Evolutionary conservation across 768 basidiomycete genomes (phyloP).

Genomic region (Trametes punicea): DNA sequence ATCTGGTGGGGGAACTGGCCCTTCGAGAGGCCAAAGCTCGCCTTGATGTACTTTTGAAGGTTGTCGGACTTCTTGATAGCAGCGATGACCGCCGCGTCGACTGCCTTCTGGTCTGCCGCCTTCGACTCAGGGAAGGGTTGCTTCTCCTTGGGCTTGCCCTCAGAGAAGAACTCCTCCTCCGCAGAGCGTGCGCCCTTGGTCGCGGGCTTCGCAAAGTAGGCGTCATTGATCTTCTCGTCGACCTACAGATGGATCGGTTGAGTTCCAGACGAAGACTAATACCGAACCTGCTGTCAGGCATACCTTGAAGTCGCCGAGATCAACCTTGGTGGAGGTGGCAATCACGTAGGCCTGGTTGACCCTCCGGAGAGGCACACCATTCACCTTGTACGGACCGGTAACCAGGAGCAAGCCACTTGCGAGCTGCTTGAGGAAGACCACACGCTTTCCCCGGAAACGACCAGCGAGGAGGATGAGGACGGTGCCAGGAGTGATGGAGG

Average conservation of each 20-base stretch:
- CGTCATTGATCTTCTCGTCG: slow-evolving; percentile 88
- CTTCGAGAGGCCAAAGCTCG: slow-evolving; percentile 92
- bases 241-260: slow-evolving; percentile 43
- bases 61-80: slow-evolving; percentile 89
- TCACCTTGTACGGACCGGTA: slow-evolving; percentile 96
- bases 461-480: slow-evolving; percentile 96
- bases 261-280: too few species aligned
- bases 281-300: slow-evolving; percentile 31
- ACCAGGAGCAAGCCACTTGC: slow-evolving; percentile 89
- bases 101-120: slow-evolving; percentile 85
- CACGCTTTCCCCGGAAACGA: slow-evolving; percentile 96
- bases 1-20: slow-evolving; percentile 96
- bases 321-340: slow-evolving; percentile 93
- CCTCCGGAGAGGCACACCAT: slow-evolving; percentile 96
- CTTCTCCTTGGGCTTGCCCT: slow-evolving; percentile 89
- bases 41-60: slow-evolving; percentile 89
- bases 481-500: slow-evolving; percentile 89
- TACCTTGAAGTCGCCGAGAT: slow-evolving; percentile 73
- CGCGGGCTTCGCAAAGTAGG: slow-evolving; percentile 85
- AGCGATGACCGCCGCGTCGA: slow-evolving; percentile 76
- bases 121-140: slow-evolving; percentile 83
- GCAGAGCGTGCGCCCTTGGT: slow-evolving; percentile 71
- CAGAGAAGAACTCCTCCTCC: slow-evolving; percentile 96
- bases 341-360: slow-evolving; percentile 99
- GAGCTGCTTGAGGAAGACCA: slow-evolving; percentile 97